Evolutionary conservation across 768 basidiomycete genomes (phyloP).

Genomic region (Crepidotus variabilis): DNA sequence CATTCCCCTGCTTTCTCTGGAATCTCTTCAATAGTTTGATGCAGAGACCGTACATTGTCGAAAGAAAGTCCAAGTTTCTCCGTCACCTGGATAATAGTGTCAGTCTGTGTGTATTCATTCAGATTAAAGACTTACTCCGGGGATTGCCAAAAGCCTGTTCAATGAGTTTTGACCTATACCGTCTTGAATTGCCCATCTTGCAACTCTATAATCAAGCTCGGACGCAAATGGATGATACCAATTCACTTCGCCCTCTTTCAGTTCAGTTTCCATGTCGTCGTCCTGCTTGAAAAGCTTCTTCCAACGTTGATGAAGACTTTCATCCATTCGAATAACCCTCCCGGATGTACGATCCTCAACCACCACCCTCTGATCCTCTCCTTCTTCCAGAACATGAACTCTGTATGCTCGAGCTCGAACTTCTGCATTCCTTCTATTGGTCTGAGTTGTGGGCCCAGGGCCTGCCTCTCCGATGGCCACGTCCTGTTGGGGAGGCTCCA

Average conservation of each 20-base stretch:
- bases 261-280: background rate
- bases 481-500: background rate
- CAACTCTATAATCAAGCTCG: constrained; percentile 17
- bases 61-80: constrained; percentile 23
- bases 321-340: background rate
- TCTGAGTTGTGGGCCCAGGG: constrained; percentile 9
- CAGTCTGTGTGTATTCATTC: background rate
- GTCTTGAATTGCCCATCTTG: constrained; percentile 17
- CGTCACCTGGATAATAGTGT: constrained; percentile 7
- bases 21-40: constrained; percentile 21
- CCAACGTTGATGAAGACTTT: background rate
- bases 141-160: constrained; percentile 14
- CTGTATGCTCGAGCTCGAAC: background rate
- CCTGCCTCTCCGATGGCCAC: constrained; percentile 1
- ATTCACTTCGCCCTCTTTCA: background rate
- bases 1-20: constrained; percentile 22
- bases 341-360: background rate
- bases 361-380: constrained; percentile 1
- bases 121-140: constrained; percentile 9
- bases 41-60: constrained; percentile 18
- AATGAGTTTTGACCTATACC: constrained; percentile 16
- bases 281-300: background rate
- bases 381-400: constrained; percentile 3
- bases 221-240: constrained; percentile 16
- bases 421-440: background rate